Percentiles rank a stretch among this genome's conserved stretches.
Evolutionary conservation across 2,329 filamentous ascomycete species (phyloP).

Genomic region (Aspergillus fructus): DNA sequence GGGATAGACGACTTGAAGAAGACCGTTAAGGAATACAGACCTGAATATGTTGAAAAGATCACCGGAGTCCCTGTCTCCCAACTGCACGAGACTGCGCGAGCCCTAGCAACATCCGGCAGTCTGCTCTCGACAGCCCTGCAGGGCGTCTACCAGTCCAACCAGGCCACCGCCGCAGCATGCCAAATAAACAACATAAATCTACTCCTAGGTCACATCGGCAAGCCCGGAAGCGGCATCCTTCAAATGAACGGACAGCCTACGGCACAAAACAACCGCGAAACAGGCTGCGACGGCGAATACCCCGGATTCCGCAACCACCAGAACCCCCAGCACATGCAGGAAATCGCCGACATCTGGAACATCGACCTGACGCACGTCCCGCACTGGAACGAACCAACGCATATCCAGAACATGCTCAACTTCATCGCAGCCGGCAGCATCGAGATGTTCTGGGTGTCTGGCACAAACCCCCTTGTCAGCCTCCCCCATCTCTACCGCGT

Average conservation of each 20-base stretch:
- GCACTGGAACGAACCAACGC: conserved; percentile 41
- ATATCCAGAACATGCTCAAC: conserved; percentile 38
- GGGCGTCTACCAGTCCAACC: conserved; percentile 44
- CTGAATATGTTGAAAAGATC: conserved; percentile 33
- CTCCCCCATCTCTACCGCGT: conserved; percentile 34
- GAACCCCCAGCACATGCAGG: conserved; percentile 37
- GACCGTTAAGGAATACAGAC: conserved; percentile 32
- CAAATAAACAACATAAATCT: conserved; percentile 46
- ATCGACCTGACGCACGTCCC: conserved; percentile 35
- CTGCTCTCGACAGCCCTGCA: conserved; percentile 41
- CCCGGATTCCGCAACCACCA: conserved; percentile 39
- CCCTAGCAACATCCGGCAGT: conserved; percentile 32
- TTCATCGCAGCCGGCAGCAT: conserved; percentile 35
- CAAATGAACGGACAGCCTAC: conserved; percentile 45
- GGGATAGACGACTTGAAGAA: conserved; percentile 27
- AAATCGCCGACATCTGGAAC: conserved; percentile 40
- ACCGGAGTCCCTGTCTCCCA: conserved; percentile 33
- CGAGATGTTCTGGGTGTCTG: conserved; percentile 40
- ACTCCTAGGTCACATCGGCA: conserved; percentile 36
- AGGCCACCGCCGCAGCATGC: conserved; percentile 41
- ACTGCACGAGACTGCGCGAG: conserved; percentile 32
- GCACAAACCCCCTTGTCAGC: conserved; percentile 42
- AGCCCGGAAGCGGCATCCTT: conserved; percentile 35
- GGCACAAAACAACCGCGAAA: conserved; percentile 42
- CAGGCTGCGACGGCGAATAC: conserved; percentile 41